Evolutionary conservation across 2,329 filamentous ascomycete genomes (phyloP).

Genomic region (Fusarium sp.): DNA sequence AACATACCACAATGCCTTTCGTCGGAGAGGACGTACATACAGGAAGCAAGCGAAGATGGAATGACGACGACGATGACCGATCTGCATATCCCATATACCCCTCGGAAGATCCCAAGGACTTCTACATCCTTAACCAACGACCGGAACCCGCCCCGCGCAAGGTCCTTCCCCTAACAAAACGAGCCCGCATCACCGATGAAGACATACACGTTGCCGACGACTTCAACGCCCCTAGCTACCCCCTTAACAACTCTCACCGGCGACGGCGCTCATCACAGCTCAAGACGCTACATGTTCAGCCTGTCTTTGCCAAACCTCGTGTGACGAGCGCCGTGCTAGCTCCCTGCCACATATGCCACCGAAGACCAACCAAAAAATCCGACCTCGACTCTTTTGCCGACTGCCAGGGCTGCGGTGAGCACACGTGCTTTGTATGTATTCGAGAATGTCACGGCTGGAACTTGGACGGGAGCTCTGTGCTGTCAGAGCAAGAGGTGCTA

Average conservation of each 20-base stretch:
- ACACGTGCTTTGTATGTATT: conserved; percentile 75
- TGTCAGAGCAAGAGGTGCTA: conserved; percentile 50
- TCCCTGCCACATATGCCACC: conserved; percentile 74
- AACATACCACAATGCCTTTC: conserved; percentile 47
- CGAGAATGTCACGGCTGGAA: conserved; percentile 66
- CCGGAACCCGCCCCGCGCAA: conserved; percentile 44
- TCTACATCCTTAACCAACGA: conserved; percentile 43
- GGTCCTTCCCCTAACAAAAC: conserved; percentile 46
- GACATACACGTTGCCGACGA: conserved; percentile 33
- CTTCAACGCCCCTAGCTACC: conserved; percentile 11
- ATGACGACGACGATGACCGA: conserved; percentile 42
- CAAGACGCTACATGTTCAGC: conserved; percentile 35
- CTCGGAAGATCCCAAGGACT: conserved; percentile 40
- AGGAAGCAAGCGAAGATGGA: conserved; percentile 50
- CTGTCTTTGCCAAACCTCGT: conserved; percentile 17
- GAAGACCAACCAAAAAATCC: conserved; percentile 69
- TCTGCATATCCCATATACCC: conserved; percentile 41
- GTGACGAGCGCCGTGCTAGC: conserved; percentile 49
- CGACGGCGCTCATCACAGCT: conserved; percentile 43
- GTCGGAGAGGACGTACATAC: conserved; percentile 47
- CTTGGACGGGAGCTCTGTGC: conserved; percentile 32
- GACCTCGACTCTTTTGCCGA: conserved; percentile 73
- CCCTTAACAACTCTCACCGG: conserved; percentile 31
- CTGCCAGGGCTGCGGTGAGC: conserved; percentile 68
- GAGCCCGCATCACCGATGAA: conserved; percentile 44